Base-by-base conservation (phyloP, 306 rosid species). In the Pachyrhizus erosus region DNA sequence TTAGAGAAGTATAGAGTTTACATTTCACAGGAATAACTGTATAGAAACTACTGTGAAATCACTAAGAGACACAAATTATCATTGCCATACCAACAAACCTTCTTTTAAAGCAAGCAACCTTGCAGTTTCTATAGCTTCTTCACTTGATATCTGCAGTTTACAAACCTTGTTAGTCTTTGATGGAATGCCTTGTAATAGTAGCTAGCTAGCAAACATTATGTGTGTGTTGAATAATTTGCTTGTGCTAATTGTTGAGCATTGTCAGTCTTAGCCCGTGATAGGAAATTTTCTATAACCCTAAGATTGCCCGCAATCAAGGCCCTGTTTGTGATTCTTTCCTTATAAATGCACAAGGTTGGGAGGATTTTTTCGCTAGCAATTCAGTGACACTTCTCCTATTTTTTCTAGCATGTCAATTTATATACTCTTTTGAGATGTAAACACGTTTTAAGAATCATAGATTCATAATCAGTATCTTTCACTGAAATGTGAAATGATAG, bases 41-140 rank as follows among this genome's bases (percentile, higher is more conserved):
- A 43, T 20, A 7, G 33, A 52, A 43, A 66, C 14, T 21, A 62
- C 12, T 5, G 12, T 24, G 17, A 74, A 69, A 58, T 26, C 57
- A 21, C 2, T 1, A 9, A 62, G 71, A 33, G 8, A 7, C 51
- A 24, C 37, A 70, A 13, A 70, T 51, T 40, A 65, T 33, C 34
- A 23, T 33, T 48, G 43, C 9, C 83, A 24, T 89, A 93, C 97
- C 91, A 91, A 84, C 84, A 94, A 87, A 54, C 98, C 97, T 88
- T 94, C 97, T 84, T 91, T 94, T 23, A 87, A 74, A 27, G 94
- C 92, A 74, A 92, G 91, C 75, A 71, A 73, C 83, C 85, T 89
- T 13, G 97, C 84, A 27, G 86, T 92, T 76, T 94, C 95, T 29
- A 89, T 87, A 5, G 97, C 90, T 81, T 94, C 94, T 74, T 90